These are phyloP conservation scores for Hypericum androsaemum DNA, from an alignment of 345 rosid genomes.

Conservation along the genomic window DNA sequence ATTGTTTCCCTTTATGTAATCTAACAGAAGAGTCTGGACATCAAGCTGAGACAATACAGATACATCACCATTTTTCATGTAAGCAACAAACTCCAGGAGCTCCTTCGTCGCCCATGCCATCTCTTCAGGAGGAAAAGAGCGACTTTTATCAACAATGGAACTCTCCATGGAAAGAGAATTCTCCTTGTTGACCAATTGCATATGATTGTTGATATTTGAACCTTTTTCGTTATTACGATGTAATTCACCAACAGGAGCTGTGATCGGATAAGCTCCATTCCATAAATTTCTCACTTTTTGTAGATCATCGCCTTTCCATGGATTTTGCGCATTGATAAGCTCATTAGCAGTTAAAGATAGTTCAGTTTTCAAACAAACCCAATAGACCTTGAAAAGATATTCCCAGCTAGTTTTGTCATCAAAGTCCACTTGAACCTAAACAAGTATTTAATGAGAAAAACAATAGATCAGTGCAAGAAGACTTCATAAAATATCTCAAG, in stretches of 20 bases:
- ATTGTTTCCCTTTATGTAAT: constrained; percentile 48
- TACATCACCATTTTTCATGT: constrained; percentile 65
- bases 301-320: constrained; percentile 46
- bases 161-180: constrained; percentile 16
- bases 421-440: constrained; percentile 91
- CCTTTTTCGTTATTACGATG: constrained; percentile 23
- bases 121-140: constrained; percentile 18
- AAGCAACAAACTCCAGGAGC: constrained; percentile 71
- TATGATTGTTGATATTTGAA: constrained; percentile 28
- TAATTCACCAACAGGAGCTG: constrained; percentile 13
- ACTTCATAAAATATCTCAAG: no score
- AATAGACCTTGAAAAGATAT: constrained; percentile 90
- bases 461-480: no score
- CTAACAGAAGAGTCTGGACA: constrained; percentile 65
- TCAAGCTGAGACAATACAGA: constrained; percentile 48
- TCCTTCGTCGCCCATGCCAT: constrained; percentile 75
- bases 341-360: constrained; percentile 58
- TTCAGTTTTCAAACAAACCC: constrained; percentile 66
- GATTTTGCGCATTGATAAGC: constrained; percentile 65
- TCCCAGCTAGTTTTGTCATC: constrained; percentile 97
- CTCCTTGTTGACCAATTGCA: constrained; percentile 21
- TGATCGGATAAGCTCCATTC: constrained; percentile 18
- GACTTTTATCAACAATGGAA: constrained; percentile 18
- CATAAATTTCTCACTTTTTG: constrained; percentile 16
- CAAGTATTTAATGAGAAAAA: constrained; percentile 8